phyloP scores from a whole-genome alignment of 371 early-diverging fungal species.

The Mucor circinelloides region DNA sequence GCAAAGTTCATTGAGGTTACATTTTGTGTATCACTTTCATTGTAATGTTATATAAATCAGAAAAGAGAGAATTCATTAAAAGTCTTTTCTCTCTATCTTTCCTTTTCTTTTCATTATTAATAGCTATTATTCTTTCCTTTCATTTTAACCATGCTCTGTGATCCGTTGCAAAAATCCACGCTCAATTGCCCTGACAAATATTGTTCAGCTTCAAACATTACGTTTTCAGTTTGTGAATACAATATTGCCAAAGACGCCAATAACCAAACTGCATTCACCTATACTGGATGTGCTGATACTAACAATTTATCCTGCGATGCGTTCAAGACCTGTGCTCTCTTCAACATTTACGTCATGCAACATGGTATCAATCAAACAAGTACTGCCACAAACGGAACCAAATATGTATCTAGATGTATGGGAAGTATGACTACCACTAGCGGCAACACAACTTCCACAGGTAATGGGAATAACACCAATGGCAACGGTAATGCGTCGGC shows the following conservation, averaged over 20 bases:
- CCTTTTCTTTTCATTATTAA: background rate
- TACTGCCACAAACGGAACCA: background rate
- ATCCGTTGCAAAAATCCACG: background rate
- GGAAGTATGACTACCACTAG: background rate
- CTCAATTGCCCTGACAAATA: background rate
- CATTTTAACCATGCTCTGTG: background rate
- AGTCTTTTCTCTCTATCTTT: background rate
- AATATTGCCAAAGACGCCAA: background rate
- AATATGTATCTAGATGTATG: background rate
- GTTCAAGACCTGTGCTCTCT: background rate
- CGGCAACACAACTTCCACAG: background rate
- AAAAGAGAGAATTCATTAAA: background rate
- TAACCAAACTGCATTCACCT: background rate
- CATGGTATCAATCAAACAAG: background rate
- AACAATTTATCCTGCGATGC: background rate
- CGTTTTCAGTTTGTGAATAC: background rate
- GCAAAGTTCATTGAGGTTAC: background rate
- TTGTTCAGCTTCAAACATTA: background rate
- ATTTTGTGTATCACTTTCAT: background rate
- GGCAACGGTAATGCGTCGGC: background rate
- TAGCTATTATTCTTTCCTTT: background rate
- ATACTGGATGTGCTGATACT: background rate
- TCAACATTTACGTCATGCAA: background rate
- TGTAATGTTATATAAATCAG: background rate
- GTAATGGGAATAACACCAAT: background rate